Base-by-base conservation (phyloP, 2,329 filamentous ascomycete species). In the Oidium heveae region DNA sequence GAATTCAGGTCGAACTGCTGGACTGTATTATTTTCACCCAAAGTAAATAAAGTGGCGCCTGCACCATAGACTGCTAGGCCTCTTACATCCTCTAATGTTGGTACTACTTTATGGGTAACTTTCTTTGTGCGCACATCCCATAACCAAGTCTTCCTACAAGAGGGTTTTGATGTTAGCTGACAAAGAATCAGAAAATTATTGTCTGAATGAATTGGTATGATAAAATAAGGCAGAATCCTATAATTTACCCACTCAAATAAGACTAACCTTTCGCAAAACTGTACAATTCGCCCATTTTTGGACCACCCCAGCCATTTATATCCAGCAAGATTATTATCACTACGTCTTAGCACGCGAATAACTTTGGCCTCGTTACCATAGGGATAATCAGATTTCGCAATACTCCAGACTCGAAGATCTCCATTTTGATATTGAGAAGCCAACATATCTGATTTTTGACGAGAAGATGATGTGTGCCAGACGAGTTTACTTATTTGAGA, bases 61-160 rank as follows among this genome's bases (percentile, higher is more conserved):
- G 88, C 83, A 1, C 89, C 91, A 66, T 91, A 94, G 57, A 88
- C 83, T 47, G 88, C 83, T 46, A 98, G 75, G 16, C 86, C 89
- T 58, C 77, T 77, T 56, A 95, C 77, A 59, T 82, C 79, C 39
- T 91, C 82, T 7, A 88, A 74, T 1, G 87, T 95, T 6, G 88
- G 87, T 55, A 96, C 84, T 56, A 77, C 75, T 63, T 95, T 88
- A 67, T 80, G 93, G 2, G 86, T 88, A 61, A 98, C 87, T 64
- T 94, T 82, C 66, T 96, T 96, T n/a, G 91, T 98, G 59, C 88
- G 78, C 47, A 98, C 91, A 72, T 98, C 91, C 89, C 91, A 98
- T 56, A 87, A 83, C 62, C 85, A 80, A 39, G 88, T 94, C 73
- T 94, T 84, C 55, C 88, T 87, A 65, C 32, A 16, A 32, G 13